Evolutionary conservation across 768 basidiomycete species (phyloP).

Genomic region (Pleurotus platypus): DNA sequence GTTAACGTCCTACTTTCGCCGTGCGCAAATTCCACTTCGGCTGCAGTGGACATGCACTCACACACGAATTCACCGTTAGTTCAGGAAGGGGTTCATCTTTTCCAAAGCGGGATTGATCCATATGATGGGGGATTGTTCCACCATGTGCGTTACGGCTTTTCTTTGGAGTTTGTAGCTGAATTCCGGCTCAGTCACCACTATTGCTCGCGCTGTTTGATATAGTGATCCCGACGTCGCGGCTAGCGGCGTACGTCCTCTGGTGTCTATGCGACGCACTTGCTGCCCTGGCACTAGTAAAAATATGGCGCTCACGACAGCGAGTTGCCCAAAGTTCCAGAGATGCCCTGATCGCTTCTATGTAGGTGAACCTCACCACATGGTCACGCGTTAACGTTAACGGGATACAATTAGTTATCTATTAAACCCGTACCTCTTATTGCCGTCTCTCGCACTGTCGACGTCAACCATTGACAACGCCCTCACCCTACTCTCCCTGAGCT

Average conservation of each 20-base stretch:
- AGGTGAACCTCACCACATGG: constrained; percentile 22
- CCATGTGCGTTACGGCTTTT: constrained; percentile 56
- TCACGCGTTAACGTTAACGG: neutral
- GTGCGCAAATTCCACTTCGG: constrained; percentile 41
- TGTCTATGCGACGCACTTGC: constrained; percentile 61
- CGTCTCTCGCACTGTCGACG: constrained; percentile 79
- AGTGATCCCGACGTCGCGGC: constrained; percentile 51
- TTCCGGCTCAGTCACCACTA: constrained; percentile 67
- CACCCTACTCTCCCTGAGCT: constrained; percentile 62
- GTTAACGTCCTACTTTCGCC: constrained; percentile 70
- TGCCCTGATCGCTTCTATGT: constrained; percentile 63
- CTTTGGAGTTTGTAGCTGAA: neutral
- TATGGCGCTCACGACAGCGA: constrained; percentile 64
- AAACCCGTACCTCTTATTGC: constrained; percentile 84
- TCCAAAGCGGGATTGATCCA: constrained; percentile 73
- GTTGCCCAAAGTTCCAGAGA: constrained; percentile 48
- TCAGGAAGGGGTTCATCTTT: constrained; percentile 85
- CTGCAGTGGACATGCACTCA: constrained; percentile 8
- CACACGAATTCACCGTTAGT: constrained; percentile 45
- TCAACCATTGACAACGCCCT: constrained; percentile 80
- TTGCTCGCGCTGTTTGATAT: constrained; percentile 74
- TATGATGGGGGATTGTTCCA: constrained; percentile 84
- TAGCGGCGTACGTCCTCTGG: constrained; percentile 60
- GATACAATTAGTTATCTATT: constrained; percentile 63
- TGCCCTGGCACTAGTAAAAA: constrained; percentile 64